A percentile compares a stretch with the other conserved stretches of the same genome.
phyloP scores from a whole-genome alignment of 2,329 filamentous ascomycete species.

The Dendrostoma leiphaemia region DNA sequence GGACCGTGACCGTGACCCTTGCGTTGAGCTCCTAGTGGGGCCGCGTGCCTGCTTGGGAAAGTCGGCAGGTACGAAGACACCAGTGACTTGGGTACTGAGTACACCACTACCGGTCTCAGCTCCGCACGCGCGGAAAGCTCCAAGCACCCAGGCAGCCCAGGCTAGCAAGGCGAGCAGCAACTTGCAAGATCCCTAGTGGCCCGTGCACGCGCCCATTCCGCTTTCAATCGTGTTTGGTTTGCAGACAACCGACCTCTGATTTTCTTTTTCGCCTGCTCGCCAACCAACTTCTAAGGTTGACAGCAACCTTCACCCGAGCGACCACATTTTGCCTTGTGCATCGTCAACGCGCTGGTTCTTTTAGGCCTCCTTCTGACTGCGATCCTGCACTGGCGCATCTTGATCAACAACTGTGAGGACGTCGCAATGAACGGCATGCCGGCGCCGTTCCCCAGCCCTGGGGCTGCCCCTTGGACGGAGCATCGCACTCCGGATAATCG shows the following conservation, averaged over 20 bases:
- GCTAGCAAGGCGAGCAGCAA: too few relatives aligned
- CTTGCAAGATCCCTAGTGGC: too few relatives aligned
- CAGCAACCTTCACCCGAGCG: background rate
- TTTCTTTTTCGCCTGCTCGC: background rate
- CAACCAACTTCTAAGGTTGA: too few relatives aligned
- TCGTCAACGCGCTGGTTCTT: background rate
- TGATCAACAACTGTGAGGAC: background rate
- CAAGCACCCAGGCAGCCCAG: background rate
- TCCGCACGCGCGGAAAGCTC: background rate
- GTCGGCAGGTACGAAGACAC: background rate
- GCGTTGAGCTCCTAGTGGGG: background rate
- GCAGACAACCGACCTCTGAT: background rate
- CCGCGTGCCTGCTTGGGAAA: background rate
- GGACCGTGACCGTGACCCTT: too few relatives aligned
- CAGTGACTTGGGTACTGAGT: background rate
- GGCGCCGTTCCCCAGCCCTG: conserved; percentile 33
- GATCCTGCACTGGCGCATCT: background rate
- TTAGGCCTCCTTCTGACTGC: background rate
- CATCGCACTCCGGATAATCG: conserved; percentile 78
- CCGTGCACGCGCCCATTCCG: background rate
- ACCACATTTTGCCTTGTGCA: background rate
- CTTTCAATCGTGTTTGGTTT: background rate
- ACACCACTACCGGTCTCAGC: too few relatives aligned
- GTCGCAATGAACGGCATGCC: conserved; percentile 57
- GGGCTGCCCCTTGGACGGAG: conserved; percentile 67